Conservation (phyloP, 768 basidiomycete genomes). For the Russula dissimulans region DNA sequence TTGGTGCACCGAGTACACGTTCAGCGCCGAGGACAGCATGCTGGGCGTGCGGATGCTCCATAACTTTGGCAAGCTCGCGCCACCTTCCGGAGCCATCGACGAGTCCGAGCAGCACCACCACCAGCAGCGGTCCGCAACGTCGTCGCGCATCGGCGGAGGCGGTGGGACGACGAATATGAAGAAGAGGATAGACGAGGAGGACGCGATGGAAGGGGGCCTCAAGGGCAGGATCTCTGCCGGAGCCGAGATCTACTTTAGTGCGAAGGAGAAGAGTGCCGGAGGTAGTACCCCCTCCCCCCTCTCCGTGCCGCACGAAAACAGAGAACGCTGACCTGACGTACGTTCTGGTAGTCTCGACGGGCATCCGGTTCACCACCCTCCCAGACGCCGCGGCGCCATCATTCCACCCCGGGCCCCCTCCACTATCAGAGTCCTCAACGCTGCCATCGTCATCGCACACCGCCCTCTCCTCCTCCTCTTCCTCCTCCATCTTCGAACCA, state of each 20-base stretch:
- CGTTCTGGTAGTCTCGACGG: slow-evolving; percentile 65
- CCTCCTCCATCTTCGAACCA: slow-evolving; percentile 48
- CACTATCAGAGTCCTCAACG: slow-evolving; percentile 28
- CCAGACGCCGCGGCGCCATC: slow-evolving; percentile 69
- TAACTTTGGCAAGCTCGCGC: slow-evolving; percentile 74
- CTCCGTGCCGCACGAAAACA: neutral
- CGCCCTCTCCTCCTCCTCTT: slow-evolving; percentile 24
- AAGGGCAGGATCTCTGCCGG: slow-evolving; percentile 87
- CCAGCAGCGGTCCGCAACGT: slow-evolving; percentile 16
- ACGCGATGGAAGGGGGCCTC: slow-evolving; percentile 83
- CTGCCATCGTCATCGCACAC: slow-evolving; percentile 24
- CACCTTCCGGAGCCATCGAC: slow-evolving; percentile 25
- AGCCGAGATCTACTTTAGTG: slow-evolving; percentile 89
- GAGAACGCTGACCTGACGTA: neutral
- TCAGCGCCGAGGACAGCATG: slow-evolving; percentile 92
- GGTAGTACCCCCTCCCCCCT: slow-evolving; percentile 33
- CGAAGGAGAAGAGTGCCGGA: slow-evolving; percentile 87
- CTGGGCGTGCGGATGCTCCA: slow-evolving; percentile 81
- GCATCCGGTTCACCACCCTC: slow-evolving; percentile 87
- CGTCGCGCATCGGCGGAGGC: slow-evolving; percentile 10
- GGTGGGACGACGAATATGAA: slow-evolving; percentile 13
- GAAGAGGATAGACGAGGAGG: slow-evolving; percentile 92
- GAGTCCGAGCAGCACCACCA: slow-evolving; percentile 22
- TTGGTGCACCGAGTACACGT: slow-evolving; percentile 91
- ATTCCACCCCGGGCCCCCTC: slow-evolving; percentile 41